phyloP scores from a whole-genome alignment of 1,139 yeast species.

The Geotrichum siamense region DNA sequence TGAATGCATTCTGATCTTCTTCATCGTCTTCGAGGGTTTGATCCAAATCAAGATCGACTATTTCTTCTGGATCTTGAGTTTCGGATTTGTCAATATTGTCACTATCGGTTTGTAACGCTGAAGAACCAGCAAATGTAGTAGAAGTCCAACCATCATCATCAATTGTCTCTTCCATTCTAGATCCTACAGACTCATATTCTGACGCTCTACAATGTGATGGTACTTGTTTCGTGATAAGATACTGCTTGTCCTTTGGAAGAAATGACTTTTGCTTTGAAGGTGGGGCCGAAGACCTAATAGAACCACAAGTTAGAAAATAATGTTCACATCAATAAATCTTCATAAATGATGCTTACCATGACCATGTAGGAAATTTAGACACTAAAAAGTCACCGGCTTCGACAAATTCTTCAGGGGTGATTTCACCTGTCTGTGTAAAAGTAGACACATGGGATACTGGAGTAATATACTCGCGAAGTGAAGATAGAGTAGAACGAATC shows the following conservation, averaged over 20 bases:
- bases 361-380: conserved; percentile 94
- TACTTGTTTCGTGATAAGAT: conserved; percentile 77
- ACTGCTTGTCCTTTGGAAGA: conserved; percentile 81
- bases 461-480: conserved; percentile 84
- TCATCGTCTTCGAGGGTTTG: conserved; percentile 30
- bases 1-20: conserved; percentile 25
- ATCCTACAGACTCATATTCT: conserved; percentile 43
- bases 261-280: conserved; percentile 55
- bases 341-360: conserved; percentile 63
- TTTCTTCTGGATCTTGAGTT: conserved; percentile 18
- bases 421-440: conserved; percentile 77
- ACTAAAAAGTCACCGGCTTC: conserved; percentile 89
- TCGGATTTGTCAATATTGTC: neutral
- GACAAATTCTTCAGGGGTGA: conserved; percentile 90
- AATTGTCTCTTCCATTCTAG: conserved; percentile 32
- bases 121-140: conserved; percentile 11
- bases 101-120: conserved; percentile 1
- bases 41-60: conserved; percentile 32
- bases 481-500: conserved; percentile 72
- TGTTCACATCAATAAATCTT: no score
- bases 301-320: no score
- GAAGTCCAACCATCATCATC: conserved; percentile 56
- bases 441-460: conserved; percentile 82
- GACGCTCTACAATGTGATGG: conserved; percentile 76
- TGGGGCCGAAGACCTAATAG: conserved; percentile 49